Conservation (phyloP, 2,329 filamentous ascomycete genomes). For the Arthroderma sp. region DNA sequence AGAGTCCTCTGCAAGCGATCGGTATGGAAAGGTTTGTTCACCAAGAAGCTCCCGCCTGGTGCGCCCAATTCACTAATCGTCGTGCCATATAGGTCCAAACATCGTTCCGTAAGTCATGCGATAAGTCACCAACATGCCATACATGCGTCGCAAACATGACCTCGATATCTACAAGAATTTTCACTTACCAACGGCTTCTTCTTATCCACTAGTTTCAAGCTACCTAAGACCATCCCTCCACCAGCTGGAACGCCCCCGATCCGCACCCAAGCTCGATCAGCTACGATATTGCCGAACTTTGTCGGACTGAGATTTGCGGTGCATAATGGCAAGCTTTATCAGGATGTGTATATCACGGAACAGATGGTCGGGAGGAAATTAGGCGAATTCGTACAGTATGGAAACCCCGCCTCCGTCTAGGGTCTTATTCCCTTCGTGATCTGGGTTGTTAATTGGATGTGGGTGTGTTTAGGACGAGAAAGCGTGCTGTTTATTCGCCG, state of each 20-base stretch:
- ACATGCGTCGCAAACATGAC: background rate
- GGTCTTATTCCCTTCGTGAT: background rate
- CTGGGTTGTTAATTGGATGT: background rate
- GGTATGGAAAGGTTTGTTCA: constrained; percentile 66
- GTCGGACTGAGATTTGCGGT: constrained; percentile 81
- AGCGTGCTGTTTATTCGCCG: constrained; percentile 54
- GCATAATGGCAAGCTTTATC: constrained; percentile 80
- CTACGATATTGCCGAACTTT: constrained; percentile 84
- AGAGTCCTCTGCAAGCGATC: constrained; percentile 58
- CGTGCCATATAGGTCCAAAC: constrained; percentile 44
- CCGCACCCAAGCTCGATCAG: constrained; percentile 71
- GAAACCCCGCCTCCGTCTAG: constrained; percentile 14
- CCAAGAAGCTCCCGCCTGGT: background rate
- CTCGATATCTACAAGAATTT: background rate
- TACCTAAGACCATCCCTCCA: constrained; percentile 34
- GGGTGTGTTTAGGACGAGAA: constrained; percentile 43
- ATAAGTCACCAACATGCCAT: background rate
- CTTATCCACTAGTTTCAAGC: constrained; percentile 20
- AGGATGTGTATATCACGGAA: constrained; percentile 72
- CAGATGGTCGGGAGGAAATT: constrained; percentile 96
- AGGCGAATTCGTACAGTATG: constrained; percentile 81
- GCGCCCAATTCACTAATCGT: background rate
- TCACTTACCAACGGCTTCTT: background rate
- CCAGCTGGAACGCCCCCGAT: constrained; percentile 57
- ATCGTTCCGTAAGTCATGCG: constrained; percentile 50